Evolutionary conservation across 2,329 filamentous ascomycete genomes (phyloP).

Genomic region (Pseudogymnoascus sp.): DNA sequence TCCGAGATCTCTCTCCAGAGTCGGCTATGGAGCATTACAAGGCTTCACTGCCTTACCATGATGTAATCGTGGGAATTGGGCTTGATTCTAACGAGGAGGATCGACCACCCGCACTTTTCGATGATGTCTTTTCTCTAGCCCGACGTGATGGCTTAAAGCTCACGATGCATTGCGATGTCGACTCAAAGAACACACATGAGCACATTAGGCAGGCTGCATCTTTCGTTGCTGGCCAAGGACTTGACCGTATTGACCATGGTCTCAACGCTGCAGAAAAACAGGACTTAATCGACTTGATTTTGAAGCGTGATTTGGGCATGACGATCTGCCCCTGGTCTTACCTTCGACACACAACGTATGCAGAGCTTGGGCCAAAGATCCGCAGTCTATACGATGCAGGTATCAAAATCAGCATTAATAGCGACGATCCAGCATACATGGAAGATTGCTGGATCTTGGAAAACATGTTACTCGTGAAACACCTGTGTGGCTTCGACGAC

Average conservation of each 20-base stretch:
- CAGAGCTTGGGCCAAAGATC: constrained; percentile 27
- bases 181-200: constrained; percentile 60
- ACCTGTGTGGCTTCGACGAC: constrained; percentile 33
- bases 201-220: constrained; percentile 45
- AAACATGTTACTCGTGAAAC: constrained; percentile 37
- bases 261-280: constrained; percentile 48
- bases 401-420: constrained; percentile 36
- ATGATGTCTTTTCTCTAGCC: constrained; percentile 49
- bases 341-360: constrained; percentile 35
- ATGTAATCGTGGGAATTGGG: constrained; percentile 46
- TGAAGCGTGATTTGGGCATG: constrained; percentile 43
- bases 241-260: constrained; percentile 65
- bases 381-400: constrained; percentile 33
- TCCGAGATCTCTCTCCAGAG: constrained; percentile 57
- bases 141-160: constrained; percentile 43
- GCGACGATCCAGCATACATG: constrained; percentile 40
- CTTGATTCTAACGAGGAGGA: constrained; percentile 54
- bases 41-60: constrained; percentile 26
- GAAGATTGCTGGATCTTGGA: constrained; percentile 42
- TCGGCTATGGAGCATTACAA: constrained; percentile 41
- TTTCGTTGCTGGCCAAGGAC: constrained; percentile 51
- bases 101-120: constrained; percentile 49
- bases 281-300: constrained; percentile 40
- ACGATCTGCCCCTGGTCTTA: constrained; percentile 68
- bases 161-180: constrained; percentile 56